Base-by-base conservation (phyloP, 2,329 filamentous ascomycete species). In the Fusarium pilosicola region DNA sequence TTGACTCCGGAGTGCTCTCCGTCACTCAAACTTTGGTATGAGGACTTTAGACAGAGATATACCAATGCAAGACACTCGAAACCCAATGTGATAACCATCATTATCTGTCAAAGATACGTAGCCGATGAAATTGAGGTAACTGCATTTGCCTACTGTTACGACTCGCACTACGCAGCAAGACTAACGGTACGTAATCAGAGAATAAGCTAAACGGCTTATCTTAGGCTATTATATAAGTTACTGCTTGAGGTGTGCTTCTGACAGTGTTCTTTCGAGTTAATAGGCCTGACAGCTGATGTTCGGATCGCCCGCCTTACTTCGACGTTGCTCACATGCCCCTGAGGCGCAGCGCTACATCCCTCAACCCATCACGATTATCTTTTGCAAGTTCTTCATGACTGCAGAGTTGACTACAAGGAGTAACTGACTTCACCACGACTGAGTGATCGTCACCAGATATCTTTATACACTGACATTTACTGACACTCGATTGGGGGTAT, bases 271-370 rank as follows among this genome's bases (percentile, higher is more conserved):
- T 24, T 20, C 14, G n/a, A 51, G n/a, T 51, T 34, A 14, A 24
- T 34, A 51, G 48, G 30, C 48, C 30, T 51, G 22, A 51, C 48
- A 51, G 30, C 17, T 34, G n/a, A 34, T 34, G 48, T 18, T 24
- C 24, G 30, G 22, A 24, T 51, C 48, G 30, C 30, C 30, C 12
- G 28, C 30, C 30, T 51, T 51, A 18, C 48, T 17, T 34, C 48
- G 70, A 73, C 70, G 48, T 74, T 55, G 66, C 56, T 62, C 67
- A 67, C 70, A 66, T 70, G 61, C 56, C 60, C 45, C 22, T 55
- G 70, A 68, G 71, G 70, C 66, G 62, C 70, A 74, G 59, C 66
- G 51, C 65, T 46, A 32, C 34, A 42, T 46, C 39, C 49, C 28
- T 26, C 42, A 44, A n/a, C 30, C n/a, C 24, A n/a, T 32, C 22